Base-by-base conservation (phyloP, 768 basidiomycete species). In the Panaeolus cyanescens region DNA sequence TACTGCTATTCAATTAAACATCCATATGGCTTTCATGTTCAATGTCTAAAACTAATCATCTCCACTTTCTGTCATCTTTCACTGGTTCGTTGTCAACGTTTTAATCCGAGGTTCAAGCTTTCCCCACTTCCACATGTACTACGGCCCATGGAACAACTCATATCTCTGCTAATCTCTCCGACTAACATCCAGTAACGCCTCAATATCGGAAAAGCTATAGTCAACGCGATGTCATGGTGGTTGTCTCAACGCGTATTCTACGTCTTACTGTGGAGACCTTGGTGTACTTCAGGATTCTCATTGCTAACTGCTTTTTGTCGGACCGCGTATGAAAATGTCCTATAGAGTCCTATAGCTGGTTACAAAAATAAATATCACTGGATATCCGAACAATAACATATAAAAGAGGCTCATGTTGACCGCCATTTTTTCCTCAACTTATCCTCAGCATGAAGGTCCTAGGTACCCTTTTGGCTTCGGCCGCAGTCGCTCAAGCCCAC, bases 401-500 rank as follows among this genome's bases (percentile, higher is more conserved):
- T 50, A 50, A 50, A 50, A 30, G 45, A 50, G 25, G 13, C 45
- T 6, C 25, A 15, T 25, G 25, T 50, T 50, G 7, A 25, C 13
- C 5, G 25, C 3, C 45, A n/a, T 20, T 42, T 6, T 13, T 50
- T 28, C 22, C 17, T 50, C 45, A 50, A 13, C 20, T 39, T 19
- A 33, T 59, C 15, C 6, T 61, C 73, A 56, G 50, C 72, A 80
- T 80, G 79, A 79, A 78, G 70, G 56, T 74, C 17, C 64, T 70
- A 19, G 64, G 77, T 57, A 67, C 74, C 39, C 57, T 75, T 42
- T 71, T 81, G 59, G 71, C 73, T 56, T 71, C 72, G 42, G 75
- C 72, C 45, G 75, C 78, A 32, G 59, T 77, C 20, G 77, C 75
- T 58, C 73, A 78, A 68, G 79, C 78, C 12, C 79, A 80, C 65